Evolutionary conservation across 2,329 filamentous ascomycete genomes (phyloP).

Genomic region (Arthroderma uncinatum): DNA sequence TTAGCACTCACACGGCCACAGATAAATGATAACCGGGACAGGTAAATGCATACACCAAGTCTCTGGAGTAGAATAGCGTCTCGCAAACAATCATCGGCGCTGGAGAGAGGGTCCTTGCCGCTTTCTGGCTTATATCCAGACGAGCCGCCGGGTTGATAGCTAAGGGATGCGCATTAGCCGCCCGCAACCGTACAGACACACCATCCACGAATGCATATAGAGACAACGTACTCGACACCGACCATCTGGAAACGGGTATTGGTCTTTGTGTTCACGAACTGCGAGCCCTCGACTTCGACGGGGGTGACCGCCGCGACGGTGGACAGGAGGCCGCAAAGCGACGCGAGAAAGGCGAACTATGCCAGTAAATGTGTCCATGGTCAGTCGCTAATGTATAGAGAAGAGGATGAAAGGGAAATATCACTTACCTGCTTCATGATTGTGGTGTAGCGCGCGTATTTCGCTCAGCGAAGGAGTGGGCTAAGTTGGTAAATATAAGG

Average conservation of each 20-base stretch:
- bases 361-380: neutral
- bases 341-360: conserved; percentile 23
- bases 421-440: conserved; percentile 6
- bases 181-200: neutral
- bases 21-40: neutral
- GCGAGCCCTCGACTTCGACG: conserved; percentile 46
- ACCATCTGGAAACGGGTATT: conserved; percentile 51
- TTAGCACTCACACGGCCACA: neutral
- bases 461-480: neutral
- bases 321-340: conserved; percentile 34
- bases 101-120: conserved; percentile 45
- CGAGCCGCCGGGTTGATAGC: conserved; percentile 53
- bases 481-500: neutral
- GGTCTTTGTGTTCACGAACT: conserved; percentile 50
- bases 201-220: neutral
- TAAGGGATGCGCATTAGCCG: conserved; percentile 17
- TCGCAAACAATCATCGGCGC: conserved; percentile 47
- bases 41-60: conserved; percentile 40
- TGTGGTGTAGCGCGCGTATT: neutral
- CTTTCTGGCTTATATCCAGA: conserved; percentile 43
- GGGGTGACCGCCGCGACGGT: conserved; percentile 44
- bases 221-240: conserved; percentile 45
- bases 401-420: neutral
- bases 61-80: conserved; percentile 54
- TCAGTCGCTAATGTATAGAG: neutral